Evolutionary conservation across 2,329 filamentous ascomycete species (phyloP), one percentile per base, ranked within the genome.

Genomic region (Stemphylium lycopersici): DNA sequence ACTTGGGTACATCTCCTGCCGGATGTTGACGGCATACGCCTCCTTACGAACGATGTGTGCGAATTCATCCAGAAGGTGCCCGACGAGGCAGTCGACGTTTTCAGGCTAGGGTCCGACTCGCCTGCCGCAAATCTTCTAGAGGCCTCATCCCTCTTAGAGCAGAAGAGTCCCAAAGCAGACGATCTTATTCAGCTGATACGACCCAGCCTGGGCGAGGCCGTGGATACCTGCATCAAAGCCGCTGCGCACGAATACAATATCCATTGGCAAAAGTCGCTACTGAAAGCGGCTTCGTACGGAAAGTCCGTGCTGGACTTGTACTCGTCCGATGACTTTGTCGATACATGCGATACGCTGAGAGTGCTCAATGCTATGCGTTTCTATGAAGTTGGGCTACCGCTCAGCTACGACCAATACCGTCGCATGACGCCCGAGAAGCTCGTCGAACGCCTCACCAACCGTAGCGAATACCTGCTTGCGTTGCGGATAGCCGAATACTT

Each of bases 291-390:
- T 0, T 98, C 93, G 0, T 98, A 97, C 73, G 95, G 95, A 57
- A 99, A 99, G 75, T 98, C 95, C 0, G 95, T 98, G 0, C 83
- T 99, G 3, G 95, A 98, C 67, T 87, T 98, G 11, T 99, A 98
- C 77, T 97, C 95, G 75, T 97, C 93, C 70, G 95, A 99, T 69
- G 93, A 99, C 62, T 99, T 98, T 76, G 95, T 99, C 48, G 93
- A 98, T 59, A 98, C 97, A 88, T 96, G 92, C 65, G 93, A 99
- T 75, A 95, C 89, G 0, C 79, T 99, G 13, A 88, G 95, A 13
- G 93, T 99, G 0, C 81, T 99, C 42, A 98, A 97, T 67, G 93
- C 93, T 6, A 90, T 93, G 11, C 87, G 95, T 46, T 96, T 90
- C 74, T 98, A 95, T 71, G 90, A 96, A 67, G 84, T 98, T 48